Percentiles rank a stretch among this genome's conserved stretches.
Evolutionary conservation across 176 grass and related monocot species (phyloP).

Genomic region (Rhipidocladum racemiflorum): DNA sequence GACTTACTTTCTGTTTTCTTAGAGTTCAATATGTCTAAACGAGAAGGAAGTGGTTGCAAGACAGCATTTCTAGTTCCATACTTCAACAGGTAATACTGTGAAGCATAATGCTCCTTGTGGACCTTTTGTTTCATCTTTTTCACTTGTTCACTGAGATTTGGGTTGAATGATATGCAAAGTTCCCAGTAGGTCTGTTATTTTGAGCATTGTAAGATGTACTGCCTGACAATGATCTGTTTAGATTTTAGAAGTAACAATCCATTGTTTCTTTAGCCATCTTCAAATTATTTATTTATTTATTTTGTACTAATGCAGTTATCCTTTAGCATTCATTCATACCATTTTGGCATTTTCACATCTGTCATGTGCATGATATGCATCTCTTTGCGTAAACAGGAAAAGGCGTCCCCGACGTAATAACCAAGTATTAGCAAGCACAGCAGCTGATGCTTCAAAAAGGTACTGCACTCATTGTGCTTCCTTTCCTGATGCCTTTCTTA

Average conservation of each 20-base stretch:
- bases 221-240: slow-evolving; percentile 9
- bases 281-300: not conserved
- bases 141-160: not conserved
- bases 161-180: not conserved
- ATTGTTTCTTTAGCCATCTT: not conserved
- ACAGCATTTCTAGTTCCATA: slow-evolving; percentile 73
- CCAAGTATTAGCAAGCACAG: slow-evolving; percentile 37
- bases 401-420: slow-evolving; percentile 35
- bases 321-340: not conserved
- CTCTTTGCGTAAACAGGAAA: slow-evolving; percentile 55
- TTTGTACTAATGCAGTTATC: not conserved
- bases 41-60: slow-evolving; percentile 47
- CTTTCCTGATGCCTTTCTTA: not conserved
- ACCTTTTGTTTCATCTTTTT: not conserved
- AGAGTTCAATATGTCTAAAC: slow-evolving; percentile 49
- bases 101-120: not conserved
- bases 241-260: not conserved
- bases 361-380: not conserved
- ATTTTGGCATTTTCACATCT: slow-evolving; percentile 17
- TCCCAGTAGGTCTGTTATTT: not conserved
- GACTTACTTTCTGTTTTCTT: slow-evolving; percentile 49
- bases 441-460: slow-evolving; percentile 50
- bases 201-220: not conserved
- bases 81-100: slow-evolving; percentile 56
- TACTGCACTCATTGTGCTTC: slow-evolving; percentile 15